Evolutionary conservation across 1,284 basidiomycete genomes (phyloP), one percentile per base, ranked within the genome.

Genomic region (Amylostereum areolatum): DNA sequence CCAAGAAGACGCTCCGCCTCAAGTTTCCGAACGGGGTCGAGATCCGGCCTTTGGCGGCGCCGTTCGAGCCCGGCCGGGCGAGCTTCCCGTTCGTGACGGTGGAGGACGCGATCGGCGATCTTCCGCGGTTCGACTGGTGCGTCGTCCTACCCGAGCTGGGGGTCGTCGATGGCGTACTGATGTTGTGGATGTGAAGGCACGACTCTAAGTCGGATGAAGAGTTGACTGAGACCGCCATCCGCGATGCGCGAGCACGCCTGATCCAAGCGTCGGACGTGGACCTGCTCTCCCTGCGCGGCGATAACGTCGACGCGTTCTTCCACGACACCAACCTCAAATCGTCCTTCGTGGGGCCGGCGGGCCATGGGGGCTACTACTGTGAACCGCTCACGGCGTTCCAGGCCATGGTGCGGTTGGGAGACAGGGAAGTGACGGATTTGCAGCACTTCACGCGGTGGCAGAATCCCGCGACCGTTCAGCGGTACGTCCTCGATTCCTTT

Each of bases 51-150:
- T 81, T 29, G 58, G 57, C 81, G 0, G 74, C 85, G n/a, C 65
- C 64, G 4, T 71, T 70, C 1, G 54, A 62, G 8, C 53, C 57
- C 29, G 82, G 83, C 0, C 71, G 68, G 1, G 79, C 80, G 2
- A 73, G 75, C 0, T 76, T 79, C 60, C 67, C 66, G 3, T 70
- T 69, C 52, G 75, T 86, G 5, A 77, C 77, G 1, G 73, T 88
- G 40, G 69, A 74, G 11, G 84, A 88, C 58, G 84, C 87, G 0
- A 86, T 89, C 43, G 68, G 71, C 3, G 86, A 89, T 59, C 67
- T 89, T 12, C 79, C 76, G 2, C 69, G 62, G 5, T 89, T 82
- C 60, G 81, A 89, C 51, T 89, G 85, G 86, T 85, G 41, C 6
- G 41, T 29, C 8, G 11, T 28, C 11, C 41, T 25, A 5, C 25